These are phyloP conservation scores for Hygrophorus pudorinus DNA, from an alignment of 768 basidiomycete species.

Conservation along the genomic window DNA sequence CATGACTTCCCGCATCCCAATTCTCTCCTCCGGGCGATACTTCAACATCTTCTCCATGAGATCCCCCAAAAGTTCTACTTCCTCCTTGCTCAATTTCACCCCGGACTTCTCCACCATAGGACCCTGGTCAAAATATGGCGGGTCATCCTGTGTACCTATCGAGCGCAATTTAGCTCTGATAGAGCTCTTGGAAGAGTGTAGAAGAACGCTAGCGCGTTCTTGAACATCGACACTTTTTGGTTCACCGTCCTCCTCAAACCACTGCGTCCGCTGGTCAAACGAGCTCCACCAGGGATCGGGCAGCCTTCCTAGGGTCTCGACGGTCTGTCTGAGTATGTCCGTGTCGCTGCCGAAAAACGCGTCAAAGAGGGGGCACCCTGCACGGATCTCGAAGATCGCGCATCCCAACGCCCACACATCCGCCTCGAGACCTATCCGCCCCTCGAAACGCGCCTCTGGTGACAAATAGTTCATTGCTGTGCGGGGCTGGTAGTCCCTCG, in stretches of 20 bases:
- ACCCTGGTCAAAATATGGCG: slow-evolving; percentile 17
- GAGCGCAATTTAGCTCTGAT: slow-evolving; percentile 17
- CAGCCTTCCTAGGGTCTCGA: slow-evolving; percentile 27
- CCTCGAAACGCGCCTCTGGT: slow-evolving; percentile 28
- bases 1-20: slow-evolving; percentile 24
- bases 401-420: slow-evolving; percentile 35
- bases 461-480: slow-evolving; percentile 23
- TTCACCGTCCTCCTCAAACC: slow-evolving; percentile 29
- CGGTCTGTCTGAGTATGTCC: slow-evolving; percentile 23
- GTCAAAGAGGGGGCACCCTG: slow-evolving; percentile 31
- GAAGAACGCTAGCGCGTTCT: slow-evolving; percentile 13
- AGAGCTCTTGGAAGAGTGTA: slow-evolving; percentile 18
- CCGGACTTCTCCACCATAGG: slow-evolving; percentile 25
- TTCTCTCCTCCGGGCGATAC: slow-evolving; percentile 33
- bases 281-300: slow-evolving; percentile 33
- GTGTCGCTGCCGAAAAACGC: slow-evolving; percentile 21
- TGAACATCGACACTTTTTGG: slow-evolving; percentile 20
- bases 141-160: slow-evolving; percentile 21
- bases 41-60: slow-evolving; percentile 30
- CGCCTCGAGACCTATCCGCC: slow-evolving; percentile 14
- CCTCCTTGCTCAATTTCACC: slow-evolving; percentile 16
- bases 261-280: slow-evolving; percentile 19
- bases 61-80: slow-evolving; percentile 26
- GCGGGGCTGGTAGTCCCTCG: slow-evolving; percentile 20
- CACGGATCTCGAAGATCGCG: slow-evolving; percentile 31